Evolutionary conservation across 1,284 basidiomycete species (phyloP), one percentile per base, ranked within the genome.

Genomic region (Chalciporus sp.): DNA sequence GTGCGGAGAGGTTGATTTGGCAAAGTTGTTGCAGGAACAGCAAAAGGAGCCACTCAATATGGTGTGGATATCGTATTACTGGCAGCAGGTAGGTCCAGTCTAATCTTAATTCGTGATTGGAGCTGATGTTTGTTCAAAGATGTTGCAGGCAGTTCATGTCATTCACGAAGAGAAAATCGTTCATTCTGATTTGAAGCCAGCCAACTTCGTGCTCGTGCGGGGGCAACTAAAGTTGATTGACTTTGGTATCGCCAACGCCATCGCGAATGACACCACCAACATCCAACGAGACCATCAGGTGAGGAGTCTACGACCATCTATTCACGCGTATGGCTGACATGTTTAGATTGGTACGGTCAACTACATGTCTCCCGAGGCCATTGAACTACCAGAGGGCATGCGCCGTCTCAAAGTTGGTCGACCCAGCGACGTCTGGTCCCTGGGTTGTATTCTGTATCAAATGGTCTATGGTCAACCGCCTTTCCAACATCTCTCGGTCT

Each of bases 141-240:
- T 98, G 92, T 76, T 98, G 46, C 88, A 96, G 77, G 94, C 95
- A 0, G 95, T 97, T 9, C 91, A 96, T 57, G 89, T 96, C 42
- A 94, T 97, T 46, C 95, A 98, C 66, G 90, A 95, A 57, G 93
- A 95, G 74, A 95, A 95, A 71, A 96, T 98, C 55, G 94, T 98
- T 1, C 95, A 98, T 72, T 95, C 94, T 9, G 95, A 98, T 69
- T 80, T 97, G 49, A 98, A 98, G 70, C 95, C 95, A 2, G 95
- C 95, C 2, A 98, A 98, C 71, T 98, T 98, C 64, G 94, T 98
- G 16, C 78, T 98, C 39, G 95, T 97, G 52, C 88, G 89, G 58
- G 95, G 95, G 2, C 89, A 94, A 57, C 77, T 98, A 47, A 98
- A 98, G 77, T 77, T 97, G 51, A 98, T 98, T 63, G 95, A 97